Percentiles rank a stretch among this genome's conserved stretches.
These are phyloP conservation scores for Hyphopichia wangnamkhiaoensis DNA, from an alignment of 1,139 yeast genomes.

Conservation along the genomic window DNA sequence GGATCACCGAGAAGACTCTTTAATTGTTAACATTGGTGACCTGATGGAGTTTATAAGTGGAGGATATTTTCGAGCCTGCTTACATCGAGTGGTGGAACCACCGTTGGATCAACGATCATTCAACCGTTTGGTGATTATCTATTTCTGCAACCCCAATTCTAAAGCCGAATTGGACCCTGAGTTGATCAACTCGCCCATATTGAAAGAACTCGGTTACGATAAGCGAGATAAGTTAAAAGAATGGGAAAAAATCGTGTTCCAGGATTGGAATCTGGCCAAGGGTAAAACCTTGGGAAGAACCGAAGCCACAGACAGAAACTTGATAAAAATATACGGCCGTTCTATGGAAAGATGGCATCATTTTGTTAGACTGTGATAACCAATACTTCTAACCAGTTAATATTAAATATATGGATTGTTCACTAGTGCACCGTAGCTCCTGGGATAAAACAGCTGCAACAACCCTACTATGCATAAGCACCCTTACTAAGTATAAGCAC, in stretches of 20 bases:
- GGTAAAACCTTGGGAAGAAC: slow-evolving; percentile 37
- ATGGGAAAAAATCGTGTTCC: slow-evolving; percentile 36
- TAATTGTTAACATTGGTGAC: slow-evolving; percentile 53
- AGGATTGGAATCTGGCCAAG: slow-evolving; percentile 40
- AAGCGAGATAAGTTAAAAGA: slow-evolving; percentile 20
- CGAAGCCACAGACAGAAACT: slow-evolving; percentile 34
- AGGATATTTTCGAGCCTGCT: slow-evolving; percentile 48
- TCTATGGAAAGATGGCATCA: slow-evolving; percentile 44
- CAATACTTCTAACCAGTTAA: neutral
- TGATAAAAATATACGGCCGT: slow-evolving; percentile 33
- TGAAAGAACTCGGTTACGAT: slow-evolving; percentile 25
- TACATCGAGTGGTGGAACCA: slow-evolving; percentile 50
- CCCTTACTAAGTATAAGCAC: too few species aligned
- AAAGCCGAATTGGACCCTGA: slow-evolving; percentile 40
- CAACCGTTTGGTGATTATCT: slow-evolving; percentile 44
- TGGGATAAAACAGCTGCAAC: too few species aligned
- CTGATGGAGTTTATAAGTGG: slow-evolving; percentile 51
- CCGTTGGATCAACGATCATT: slow-evolving; percentile 41
- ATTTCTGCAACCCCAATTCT: slow-evolving; percentile 40
- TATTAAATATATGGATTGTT: too few species aligned
- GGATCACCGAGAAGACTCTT: slow-evolving; percentile 43
- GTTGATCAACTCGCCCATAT: slow-evolving; percentile 28
- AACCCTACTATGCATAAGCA: too few species aligned
- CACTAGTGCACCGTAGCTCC: too few species aligned
- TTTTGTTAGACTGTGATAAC: slow-evolving; percentile 3